Evolutionary conservation across 2,329 filamentous ascomycete species (phyloP), one percentile per base, ranked within the genome.

Genomic region (Leptosphaerulina australis): DNA sequence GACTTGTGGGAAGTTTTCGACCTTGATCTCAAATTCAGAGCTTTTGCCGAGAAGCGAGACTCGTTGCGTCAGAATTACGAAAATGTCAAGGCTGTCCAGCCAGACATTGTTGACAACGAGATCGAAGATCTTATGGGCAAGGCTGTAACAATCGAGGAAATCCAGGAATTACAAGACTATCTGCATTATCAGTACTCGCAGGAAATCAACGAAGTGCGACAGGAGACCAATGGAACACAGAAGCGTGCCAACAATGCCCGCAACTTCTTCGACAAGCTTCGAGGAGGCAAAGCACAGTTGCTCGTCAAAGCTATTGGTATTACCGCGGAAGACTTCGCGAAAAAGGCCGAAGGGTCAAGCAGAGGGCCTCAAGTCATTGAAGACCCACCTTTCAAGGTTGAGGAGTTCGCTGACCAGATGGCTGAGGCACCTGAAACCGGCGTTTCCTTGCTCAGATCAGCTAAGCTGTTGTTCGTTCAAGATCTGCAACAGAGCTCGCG

Each of bases 1-100:
- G 93, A 99, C 63, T 77, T 99, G 2, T 99, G 94, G 94, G 88
- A 91, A 45, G 91, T 99, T 40, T 83, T 97, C 31, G 94, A 99
- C 63, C 82, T 95, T 44, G 94, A 99, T 69, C 86, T 97, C 68
- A 97, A 96, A 71, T 99, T 95, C 73, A 87, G 92, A 37, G 94
- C 92, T 1, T 83, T 97, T 45, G 82, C 95, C 35, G 94, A 99
- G 66, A 96, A 96, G 78, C 86, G 93, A 28, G 93, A 93, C 62
- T 84, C 89, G 2, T 82, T 99, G 11, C 86, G 92, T 64, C 88
- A 84, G 74, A 88, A 86, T 0, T 93, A 87, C 56, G 85, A 91
- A 12, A 89, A 86, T 53, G 76, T 96, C 15, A 88, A 85, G 65
- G 76, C 76, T 40, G 56, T 74, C 1, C 74, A 76, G 5, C 76